A percentile compares a stretch with the other conserved stretches of the same genome.
phyloP scores from a whole-genome alignment of 352 stramenopile species.

The Detonula confervacea region DNA sequence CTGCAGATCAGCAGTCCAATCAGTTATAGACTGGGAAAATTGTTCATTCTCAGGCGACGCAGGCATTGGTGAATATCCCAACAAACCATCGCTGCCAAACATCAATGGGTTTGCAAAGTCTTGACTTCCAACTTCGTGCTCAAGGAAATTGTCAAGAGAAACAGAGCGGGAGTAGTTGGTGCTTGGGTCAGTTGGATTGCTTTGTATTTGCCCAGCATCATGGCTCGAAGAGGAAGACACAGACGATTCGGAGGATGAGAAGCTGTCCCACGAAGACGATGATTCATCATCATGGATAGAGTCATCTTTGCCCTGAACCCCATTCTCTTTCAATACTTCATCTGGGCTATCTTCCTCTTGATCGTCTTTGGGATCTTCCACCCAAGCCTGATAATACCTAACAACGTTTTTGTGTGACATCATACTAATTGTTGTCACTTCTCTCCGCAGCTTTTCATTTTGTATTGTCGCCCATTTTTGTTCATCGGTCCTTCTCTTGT shows the following conservation, averaged over 20 bases:
- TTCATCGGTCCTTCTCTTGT: constrained; percentile 27
- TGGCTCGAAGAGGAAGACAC: constrained; percentile 20
- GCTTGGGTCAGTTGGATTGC: not conserved
- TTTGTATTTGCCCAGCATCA: not conserved
- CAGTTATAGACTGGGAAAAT: constrained; percentile 10
- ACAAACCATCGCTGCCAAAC: constrained; percentile 13
- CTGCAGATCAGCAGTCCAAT: not conserved
- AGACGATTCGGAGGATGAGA: constrained; percentile 19
- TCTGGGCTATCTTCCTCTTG: constrained; percentile 3
- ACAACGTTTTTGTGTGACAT: constrained; percentile 97
- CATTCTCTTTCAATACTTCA: constrained; percentile 1
- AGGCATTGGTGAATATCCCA: constrained; percentile 12
- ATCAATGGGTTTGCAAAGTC: constrained; percentile 46
- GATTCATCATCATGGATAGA: constrained; percentile 22
- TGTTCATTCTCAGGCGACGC: not conserved
- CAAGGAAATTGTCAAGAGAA: constrained; percentile 53
- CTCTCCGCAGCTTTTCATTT: constrained; percentile 94
- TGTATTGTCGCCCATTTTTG: constrained; percentile 63
- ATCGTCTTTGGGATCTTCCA: constrained; percentile 45
- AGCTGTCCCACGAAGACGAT: constrained; percentile 32
- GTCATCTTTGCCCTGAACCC: not conserved
- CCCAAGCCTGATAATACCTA: constrained; percentile 89
- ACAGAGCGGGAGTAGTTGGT: constrained; percentile 26
- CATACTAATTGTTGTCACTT: constrained; percentile 95
- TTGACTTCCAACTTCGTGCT: constrained; percentile 33